A percentile compares a stretch with the other conserved stretches of the same genome.
Conservation (phyloP, 306 rosid genomes). For the Sophora flavescens region DNA sequence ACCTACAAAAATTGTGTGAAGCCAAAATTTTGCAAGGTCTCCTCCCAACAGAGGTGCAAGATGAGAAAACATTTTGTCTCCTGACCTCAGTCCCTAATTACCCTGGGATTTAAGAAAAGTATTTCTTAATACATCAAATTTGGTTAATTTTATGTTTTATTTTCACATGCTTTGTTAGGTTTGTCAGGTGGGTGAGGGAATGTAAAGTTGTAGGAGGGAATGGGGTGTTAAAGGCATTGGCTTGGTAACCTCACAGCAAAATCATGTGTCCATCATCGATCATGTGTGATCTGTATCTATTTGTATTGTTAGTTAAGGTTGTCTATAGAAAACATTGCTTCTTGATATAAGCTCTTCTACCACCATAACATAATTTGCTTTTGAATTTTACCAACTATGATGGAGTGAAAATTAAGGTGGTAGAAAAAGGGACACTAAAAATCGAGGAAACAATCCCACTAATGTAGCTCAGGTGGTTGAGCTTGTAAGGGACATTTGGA, state of each 20-base stretch:
- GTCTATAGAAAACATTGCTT: background rate
- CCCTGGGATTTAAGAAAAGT: background rate
- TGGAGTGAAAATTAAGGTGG: background rate
- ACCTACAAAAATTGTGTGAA: conserved; percentile 18
- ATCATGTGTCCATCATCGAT: conserved; percentile 42
- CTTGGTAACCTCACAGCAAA: conserved; percentile 27
- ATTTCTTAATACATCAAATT: background rate
- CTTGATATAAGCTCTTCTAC: background rate
- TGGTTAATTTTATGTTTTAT: background rate
- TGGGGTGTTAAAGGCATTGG: conserved; percentile 20
- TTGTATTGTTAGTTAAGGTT: conserved; percentile 26
- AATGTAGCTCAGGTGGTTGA: no score
- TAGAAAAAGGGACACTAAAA: background rate
- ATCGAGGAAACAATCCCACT: no score
- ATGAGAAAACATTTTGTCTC: conserved; percentile 23
- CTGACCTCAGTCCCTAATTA: conserved; percentile 20
- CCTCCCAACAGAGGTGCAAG: conserved; percentile 35
- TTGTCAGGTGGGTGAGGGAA: conserved; percentile 21
- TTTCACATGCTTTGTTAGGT: conserved; percentile 22
- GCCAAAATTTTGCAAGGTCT: conserved; percentile 46
- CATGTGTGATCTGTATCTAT: conserved; percentile 42
- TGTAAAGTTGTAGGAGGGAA: conserved; percentile 22
- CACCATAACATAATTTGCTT: background rate
- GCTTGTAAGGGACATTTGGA: no score
- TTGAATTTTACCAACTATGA: background rate